Evolutionary conservation across 2,329 filamentous ascomycete genomes (phyloP).

Genomic region (Fusarium sp.): DNA sequence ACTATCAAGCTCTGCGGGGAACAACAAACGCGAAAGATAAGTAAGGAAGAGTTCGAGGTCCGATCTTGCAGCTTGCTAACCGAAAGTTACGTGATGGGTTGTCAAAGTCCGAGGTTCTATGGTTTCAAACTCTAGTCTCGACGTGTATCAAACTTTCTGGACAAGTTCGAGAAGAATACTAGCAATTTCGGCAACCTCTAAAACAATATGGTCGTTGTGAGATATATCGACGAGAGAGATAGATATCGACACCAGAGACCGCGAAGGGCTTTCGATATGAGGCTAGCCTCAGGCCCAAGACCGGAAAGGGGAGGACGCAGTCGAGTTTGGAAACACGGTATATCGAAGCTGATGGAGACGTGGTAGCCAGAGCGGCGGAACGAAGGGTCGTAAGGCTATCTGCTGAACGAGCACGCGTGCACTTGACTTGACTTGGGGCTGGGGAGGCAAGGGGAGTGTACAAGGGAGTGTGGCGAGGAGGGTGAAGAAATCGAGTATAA

Average conservation of each 20-base stretch:
- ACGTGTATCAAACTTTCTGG: background rate
- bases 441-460: slow-evolving; percentile 33
- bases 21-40: slow-evolving; percentile 11
- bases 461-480: slow-evolving; percentile 32
- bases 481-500: slow-evolving; percentile 1
- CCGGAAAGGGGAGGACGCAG: slow-evolving; percentile 11
- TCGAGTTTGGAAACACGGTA: slow-evolving; percentile 6
- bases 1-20: background rate
- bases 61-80: background rate
- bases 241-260: slow-evolving; percentile 16
- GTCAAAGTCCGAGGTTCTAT: background rate
- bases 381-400: slow-evolving; percentile 20
- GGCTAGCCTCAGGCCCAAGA: slow-evolving; percentile 25
- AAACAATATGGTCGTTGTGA: background rate
- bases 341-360: slow-evolving; percentile 13
- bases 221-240: background rate
- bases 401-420: slow-evolving; percentile 22
- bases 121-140: background rate
- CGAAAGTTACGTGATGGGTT: background rate
- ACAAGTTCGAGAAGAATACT: background rate
- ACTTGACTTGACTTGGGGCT: slow-evolving; percentile 4
- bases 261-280: slow-evolving; percentile 15
- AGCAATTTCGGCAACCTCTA: background rate
- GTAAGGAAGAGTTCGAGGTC: background rate
- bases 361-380: slow-evolving; percentile 20